Evolutionary conservation across 2,329 filamentous ascomycete genomes (phyloP).

Genomic region (Aspergillus aculeatinus): DNA sequence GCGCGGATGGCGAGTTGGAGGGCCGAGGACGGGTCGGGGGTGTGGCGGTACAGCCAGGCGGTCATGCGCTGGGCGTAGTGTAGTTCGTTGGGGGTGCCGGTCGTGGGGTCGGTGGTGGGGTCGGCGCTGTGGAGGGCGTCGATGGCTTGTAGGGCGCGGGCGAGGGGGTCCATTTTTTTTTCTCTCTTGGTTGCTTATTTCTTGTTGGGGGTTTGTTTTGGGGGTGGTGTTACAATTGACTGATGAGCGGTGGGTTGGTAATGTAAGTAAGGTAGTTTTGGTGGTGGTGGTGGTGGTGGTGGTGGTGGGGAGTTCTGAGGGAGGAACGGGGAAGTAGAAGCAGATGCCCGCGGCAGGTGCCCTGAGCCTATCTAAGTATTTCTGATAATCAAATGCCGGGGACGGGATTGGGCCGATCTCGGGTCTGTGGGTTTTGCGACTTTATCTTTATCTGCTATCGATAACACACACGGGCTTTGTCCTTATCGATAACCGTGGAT

Average conservation of each 20-base stretch:
- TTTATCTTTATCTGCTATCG: not conserved
- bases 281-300: too few relatives aligned
- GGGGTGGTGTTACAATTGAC: too few relatives aligned
- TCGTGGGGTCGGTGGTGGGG: constrained; percentile 51
- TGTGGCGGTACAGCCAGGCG: constrained; percentile 63
- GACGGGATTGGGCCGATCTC: not conserved
- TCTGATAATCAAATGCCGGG: not conserved
- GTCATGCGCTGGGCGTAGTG: constrained; percentile 82
- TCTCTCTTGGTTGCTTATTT: too few relatives aligned
- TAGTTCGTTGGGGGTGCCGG: constrained; percentile 69
- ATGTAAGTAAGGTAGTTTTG: too few relatives aligned
- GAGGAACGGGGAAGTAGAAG: not conserved
- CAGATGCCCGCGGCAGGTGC: too few relatives aligned
- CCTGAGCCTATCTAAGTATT: too few relatives aligned
- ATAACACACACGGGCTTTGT: not conserved
- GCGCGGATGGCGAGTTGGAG: constrained; percentile 76
- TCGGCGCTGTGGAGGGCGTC: constrained; percentile 71
- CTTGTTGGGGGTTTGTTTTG: too few relatives aligned
- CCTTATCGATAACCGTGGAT: too few relatives aligned
- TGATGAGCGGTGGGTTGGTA: too few relatives aligned
- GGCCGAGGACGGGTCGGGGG: constrained; percentile 62
- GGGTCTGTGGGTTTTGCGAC: not conserved
- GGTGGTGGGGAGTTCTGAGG: not conserved
- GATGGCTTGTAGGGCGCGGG: constrained; percentile 63
- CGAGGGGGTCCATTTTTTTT: constrained; percentile 32